Base-by-base conservation (phyloP, 176 grass and related monocot genomes). In the Carex pumila region DNA sequence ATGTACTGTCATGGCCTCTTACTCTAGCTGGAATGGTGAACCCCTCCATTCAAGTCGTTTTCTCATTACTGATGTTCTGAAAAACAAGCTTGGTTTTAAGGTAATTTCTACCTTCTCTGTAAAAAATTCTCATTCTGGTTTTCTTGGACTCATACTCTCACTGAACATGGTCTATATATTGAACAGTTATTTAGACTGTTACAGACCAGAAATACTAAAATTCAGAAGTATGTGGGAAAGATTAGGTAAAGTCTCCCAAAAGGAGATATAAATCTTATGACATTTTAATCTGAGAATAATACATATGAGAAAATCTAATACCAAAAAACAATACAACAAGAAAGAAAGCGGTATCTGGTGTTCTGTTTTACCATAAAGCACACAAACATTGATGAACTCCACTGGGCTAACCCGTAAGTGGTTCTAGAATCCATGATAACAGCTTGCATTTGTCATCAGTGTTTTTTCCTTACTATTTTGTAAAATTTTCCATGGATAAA, bases 1-100 rank as follows among this genome's bases (percentile, higher is more conserved):
- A 13, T 94, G 83, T 29, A 99, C 93, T 9, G 84, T 94, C 36
- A 99, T 99, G 93, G 91, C 67, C 12, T 99, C 97, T 81, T 99
- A 99, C 81, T 76, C 91, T 34, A 89, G 88, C 17, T 99, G 91
- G 96, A 99, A 99, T 15, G 93, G 89, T 58, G 76, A 90, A 55
- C 91, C 84, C 25, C 80, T 99, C 57, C 96, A 99, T 76, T 79
- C 85, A 1, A 90, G 82, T 79, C 62, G 12, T 30, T 80, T 92
- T 84, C 87, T 99, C 77, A 54, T 99, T 72, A 99, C 87, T 0
- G 93, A 95, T 86, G 86, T 95, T 88, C 81, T 99, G 29, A 99
- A 99, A 87, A 86, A 86, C 32, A 92, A 95, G 78, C 80, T 95
- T 50, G 88, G 88, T 75, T 99, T 99, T 79, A 89, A 99, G 93